Evolutionary conservation across 2,329 filamentous ascomycete genomes (phyloP).

Genomic region (Lecanicillium sp.): DNA sequence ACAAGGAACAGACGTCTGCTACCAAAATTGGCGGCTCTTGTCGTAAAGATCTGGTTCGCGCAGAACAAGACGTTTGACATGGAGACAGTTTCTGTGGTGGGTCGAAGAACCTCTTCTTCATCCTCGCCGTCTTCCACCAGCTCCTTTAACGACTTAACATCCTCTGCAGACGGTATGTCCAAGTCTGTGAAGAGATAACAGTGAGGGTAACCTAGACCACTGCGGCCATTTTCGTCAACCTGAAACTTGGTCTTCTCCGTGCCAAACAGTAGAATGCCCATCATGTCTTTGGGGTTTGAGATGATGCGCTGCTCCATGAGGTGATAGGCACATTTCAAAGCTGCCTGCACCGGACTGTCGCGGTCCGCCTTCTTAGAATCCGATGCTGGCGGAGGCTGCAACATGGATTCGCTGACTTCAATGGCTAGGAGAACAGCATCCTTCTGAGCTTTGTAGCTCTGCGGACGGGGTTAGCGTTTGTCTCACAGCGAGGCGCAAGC

Average conservation of each 20-base stretch:
- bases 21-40: constrained; percentile 87
- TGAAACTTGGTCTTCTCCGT: constrained; percentile 79
- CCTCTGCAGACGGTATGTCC: constrained; percentile 76
- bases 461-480: too few species aligned
- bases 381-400: constrained; percentile 55
- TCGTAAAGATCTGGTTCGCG: constrained; percentile 94
- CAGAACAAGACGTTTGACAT: constrained; percentile 92
- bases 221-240: constrained; percentile 53
- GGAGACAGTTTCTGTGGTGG: constrained; percentile 60
- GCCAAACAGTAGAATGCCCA: constrained; percentile 87
- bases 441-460: constrained; percentile 88
- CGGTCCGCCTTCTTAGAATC: constrained; percentile 68
- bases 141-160: constrained; percentile 71
- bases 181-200: constrained; percentile 89
- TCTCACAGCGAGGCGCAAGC: too few species aligned
- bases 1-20: constrained; percentile 92
- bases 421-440: constrained; percentile 98
- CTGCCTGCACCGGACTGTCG: constrained; percentile 73
- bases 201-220: constrained; percentile 67
- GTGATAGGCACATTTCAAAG: constrained; percentile 87
- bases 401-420: constrained; percentile 83
- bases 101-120: constrained; percentile 58
- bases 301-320: constrained; percentile 99
- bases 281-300: constrained; percentile 92
- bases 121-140: constrained; percentile 74